These are phyloP conservation scores for Pseudovirgaria hyperparasitica DNA, from an alignment of 2,329 filamentous ascomycete genomes.

Conservation along the genomic window DNA sequence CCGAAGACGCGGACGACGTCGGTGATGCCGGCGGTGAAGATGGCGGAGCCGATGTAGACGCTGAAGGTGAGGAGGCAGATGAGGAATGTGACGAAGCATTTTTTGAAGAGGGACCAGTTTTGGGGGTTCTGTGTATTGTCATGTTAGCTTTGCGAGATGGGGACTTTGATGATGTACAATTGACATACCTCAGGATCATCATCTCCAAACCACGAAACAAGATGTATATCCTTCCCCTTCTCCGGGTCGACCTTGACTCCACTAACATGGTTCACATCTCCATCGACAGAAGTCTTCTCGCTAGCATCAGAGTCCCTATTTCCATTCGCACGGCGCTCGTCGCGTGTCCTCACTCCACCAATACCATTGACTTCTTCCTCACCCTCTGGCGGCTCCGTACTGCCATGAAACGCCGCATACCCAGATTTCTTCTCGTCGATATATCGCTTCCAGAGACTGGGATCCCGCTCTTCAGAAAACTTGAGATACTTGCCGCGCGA, in stretches of 20 bases:
- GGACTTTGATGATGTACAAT: neutral
- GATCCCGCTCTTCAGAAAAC: slow-evolving; percentile 36
- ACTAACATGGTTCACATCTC: slow-evolving; percentile 24
- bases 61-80: slow-evolving; percentile 36
- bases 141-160: neutral
- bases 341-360: slow-evolving; percentile 1
- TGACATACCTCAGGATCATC: slow-evolving; percentile 28
- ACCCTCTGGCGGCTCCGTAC: slow-evolving; percentile 22
- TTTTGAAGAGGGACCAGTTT: slow-evolving; percentile 34
- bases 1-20: slow-evolving; percentile 25
- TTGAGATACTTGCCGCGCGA: slow-evolving; percentile 24
- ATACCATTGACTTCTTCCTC: slow-evolving; percentile 10
- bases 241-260: slow-evolving; percentile 36
- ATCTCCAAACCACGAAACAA: slow-evolving; percentile 40
- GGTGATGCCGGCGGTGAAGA: slow-evolving; percentile 30
- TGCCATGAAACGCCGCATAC: slow-evolving; percentile 34
- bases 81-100: slow-evolving; percentile 31
- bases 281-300: no score
- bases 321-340: slow-evolving; percentile 6
- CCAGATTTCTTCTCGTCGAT: slow-evolving; percentile 37
- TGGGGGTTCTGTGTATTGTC: slow-evolving; percentile 28
- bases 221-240: slow-evolving; percentile 36
- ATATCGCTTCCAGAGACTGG: slow-evolving; percentile 35
- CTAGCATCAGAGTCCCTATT: no score
- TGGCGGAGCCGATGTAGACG: slow-evolving; percentile 34